Conservation (phyloP, 1,139 yeast species). For the Arxiozyma telluris region DNA sequence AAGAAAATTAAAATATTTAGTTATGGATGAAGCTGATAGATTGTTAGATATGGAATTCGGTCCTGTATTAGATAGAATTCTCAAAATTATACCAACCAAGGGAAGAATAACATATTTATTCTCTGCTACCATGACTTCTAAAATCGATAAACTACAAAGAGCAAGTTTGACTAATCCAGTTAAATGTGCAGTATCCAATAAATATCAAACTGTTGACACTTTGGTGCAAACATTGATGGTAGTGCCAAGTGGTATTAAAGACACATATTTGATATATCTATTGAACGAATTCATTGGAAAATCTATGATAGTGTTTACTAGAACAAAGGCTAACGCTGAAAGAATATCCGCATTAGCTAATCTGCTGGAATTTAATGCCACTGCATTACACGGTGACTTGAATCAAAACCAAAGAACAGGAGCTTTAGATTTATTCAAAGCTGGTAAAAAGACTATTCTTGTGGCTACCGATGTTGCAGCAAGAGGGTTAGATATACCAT, state of each 20-base stretch:
- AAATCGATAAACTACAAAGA: conserved; percentile 87
- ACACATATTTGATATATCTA: conserved; percentile 74
- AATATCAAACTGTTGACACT: conserved; percentile 89
- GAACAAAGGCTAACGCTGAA: conserved; percentile 94
- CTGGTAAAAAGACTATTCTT: conserved; percentile 71
- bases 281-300: conserved; percentile 82
- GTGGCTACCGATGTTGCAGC: conserved; percentile 99
- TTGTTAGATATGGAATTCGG: conserved; percentile 94
- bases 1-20: conserved; percentile 69
- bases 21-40: conserved; percentile 97
- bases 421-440: conserved; percentile 82
- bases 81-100: conserved; percentile 66
- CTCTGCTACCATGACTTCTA: conserved; percentile 94
- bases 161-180: conserved; percentile 89
- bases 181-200: conserved; percentile 78
- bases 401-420: conserved; percentile 89
- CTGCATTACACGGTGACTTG: conserved; percentile 91
- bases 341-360: conserved; percentile 77
- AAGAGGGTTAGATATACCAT: conserved; percentile 92
- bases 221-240: conserved; percentile 83
- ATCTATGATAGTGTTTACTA: conserved; percentile 78
- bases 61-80: conserved; percentile 80
- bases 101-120: conserved; percentile 78
- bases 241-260: conserved; percentile 86
- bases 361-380: conserved; percentile 76